Conservation (phyloP, 352 stramenopile genomes). For the Phytophthora sp. region DNA sequence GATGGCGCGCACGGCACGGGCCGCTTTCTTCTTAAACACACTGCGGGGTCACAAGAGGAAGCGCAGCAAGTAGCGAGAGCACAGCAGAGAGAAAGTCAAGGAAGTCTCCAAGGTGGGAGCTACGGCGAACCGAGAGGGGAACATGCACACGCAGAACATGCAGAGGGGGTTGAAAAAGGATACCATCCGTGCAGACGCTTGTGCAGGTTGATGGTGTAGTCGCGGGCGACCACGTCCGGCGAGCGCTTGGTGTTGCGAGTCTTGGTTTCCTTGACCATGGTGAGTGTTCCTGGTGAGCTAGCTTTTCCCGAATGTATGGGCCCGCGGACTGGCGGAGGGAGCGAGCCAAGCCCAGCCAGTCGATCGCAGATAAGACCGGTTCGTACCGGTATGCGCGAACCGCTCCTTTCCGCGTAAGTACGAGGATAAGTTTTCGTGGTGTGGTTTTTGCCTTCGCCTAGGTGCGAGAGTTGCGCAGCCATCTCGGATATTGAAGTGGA, state of each 20-base stretch:
- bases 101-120: conserved; percentile 90
- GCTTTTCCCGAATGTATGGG: conserved; percentile 43
- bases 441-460: no score
- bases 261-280: conserved; percentile 91
- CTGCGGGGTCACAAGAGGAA: conserved; percentile 44
- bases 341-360: conserved; percentile 30
- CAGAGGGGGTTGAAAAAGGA: conserved; percentile 71
- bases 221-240: conserved; percentile 95
- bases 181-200: conserved; percentile 95
- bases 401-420: no score
- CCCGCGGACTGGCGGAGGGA: conserved; percentile 1
- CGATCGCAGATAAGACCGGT: conserved; percentile 21
- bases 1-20: conserved; percentile 97
- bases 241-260: conserved; percentile 86
- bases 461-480: background rate
- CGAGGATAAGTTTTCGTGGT: no score
- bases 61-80: conserved; percentile 18
- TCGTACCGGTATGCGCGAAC: conserved; percentile 13
- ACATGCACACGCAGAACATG: conserved; percentile 25
- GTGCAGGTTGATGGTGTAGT: conserved; percentile 99
- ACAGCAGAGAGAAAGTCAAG: conserved; percentile 64
- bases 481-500: background rate
- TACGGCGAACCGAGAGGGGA: conserved; percentile 51
- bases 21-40: conserved; percentile 98
- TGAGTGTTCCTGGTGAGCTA: conserved; percentile 54